Percentiles rank a stretch among this genome's conserved stretches.
phyloP scores from a whole-genome alignment of 177 flowering plant species.

The Vitis hybrid region DNA sequence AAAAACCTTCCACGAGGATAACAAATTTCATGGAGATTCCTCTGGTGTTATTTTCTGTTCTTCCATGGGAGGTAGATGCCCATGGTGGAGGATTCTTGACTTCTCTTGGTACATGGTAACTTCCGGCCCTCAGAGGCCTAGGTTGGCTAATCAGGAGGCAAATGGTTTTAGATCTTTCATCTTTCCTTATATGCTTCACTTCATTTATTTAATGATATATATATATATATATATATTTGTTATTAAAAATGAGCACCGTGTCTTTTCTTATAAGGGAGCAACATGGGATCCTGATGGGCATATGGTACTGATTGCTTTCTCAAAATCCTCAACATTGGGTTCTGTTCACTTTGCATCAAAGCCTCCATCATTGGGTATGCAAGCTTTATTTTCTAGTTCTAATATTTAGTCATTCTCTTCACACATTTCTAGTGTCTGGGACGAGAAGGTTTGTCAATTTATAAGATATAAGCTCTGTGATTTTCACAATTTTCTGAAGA shows the following conservation, averaged over 20 bases:
- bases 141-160: too few species aligned
- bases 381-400: neutral
- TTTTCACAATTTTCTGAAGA: too few species aligned
- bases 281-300: constrained; percentile 97
- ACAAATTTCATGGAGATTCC: too few species aligned
- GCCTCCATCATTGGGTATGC: constrained; percentile 89
- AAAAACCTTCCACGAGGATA: too few species aligned
- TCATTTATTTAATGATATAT: neutral
- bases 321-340: constrained; percentile 76
- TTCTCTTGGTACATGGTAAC: too few species aligned
- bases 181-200: neutral
- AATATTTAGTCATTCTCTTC: constrained; percentile 1
- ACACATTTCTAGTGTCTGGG: neutral
- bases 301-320: constrained; percentile 78
- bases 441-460: too few species aligned
- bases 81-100: too few species aligned
- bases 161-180: neutral
- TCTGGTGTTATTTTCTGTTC: too few species aligned
- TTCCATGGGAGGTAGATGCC: too few species aligned
- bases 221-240: neutral
- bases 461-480: too few species aligned
- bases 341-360: constrained; percentile 92
- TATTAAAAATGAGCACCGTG: neutral
- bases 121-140: neutral
- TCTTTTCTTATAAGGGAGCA: constrained; percentile 62